phyloP scores from a whole-genome alignment of 129 eudicot genomes.

The Flaveria robusta region DNA sequence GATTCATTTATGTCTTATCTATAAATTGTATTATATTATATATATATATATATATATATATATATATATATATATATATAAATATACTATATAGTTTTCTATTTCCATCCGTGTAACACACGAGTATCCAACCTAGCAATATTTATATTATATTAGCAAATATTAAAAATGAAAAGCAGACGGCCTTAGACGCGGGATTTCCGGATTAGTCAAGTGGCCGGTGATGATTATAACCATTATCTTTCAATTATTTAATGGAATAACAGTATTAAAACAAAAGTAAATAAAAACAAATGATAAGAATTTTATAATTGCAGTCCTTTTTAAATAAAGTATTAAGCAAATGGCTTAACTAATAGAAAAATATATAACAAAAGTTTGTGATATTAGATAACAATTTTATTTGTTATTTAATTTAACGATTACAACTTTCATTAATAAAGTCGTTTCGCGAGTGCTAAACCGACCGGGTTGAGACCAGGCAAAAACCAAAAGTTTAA shows the following conservation, averaged over 20 bases:
- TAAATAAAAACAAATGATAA: neutral
- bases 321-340: neutral
- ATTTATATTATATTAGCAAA: too few species aligned
- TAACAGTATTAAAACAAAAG: neutral
- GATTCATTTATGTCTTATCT: too few species aligned
- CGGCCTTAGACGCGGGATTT: neutral
- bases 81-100: too few species aligned
- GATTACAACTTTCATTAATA: neutral
- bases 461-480: neutral
- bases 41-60: too few species aligned
- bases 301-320: neutral
- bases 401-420: neutral
- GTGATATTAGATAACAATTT: neutral
- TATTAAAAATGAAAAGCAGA: neutral
- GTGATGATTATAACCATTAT: constrained; percentile 1
- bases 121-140: too few species aligned
- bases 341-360: neutral
- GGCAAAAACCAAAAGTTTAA: neutral
- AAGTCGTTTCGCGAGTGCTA: neutral
- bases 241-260: neutral
- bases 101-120: too few species aligned
- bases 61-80: too few species aligned
- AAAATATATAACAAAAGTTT: neutral
- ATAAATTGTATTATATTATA: too few species aligned
- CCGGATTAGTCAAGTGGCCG: constrained; percentile 1